Evolutionary conservation across 129 eudicot species (phyloP), one percentile per base, ranked within the genome.

Genomic region (Ambrosia artemisiifolia): DNA sequence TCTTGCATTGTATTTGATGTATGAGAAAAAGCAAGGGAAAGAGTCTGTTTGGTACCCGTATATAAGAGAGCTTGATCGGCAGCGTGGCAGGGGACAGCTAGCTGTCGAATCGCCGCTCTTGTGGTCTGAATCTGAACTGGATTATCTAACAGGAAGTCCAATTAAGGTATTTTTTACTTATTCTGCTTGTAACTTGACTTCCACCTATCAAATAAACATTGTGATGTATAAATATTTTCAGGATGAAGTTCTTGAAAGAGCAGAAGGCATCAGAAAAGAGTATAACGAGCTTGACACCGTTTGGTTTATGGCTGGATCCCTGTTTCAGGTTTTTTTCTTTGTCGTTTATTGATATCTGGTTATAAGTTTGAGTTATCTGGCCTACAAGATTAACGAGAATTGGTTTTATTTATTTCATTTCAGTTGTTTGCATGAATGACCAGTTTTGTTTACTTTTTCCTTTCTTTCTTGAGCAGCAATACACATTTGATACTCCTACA

Each of bases 291-390:
- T 94, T 75, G 99, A 94, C 73, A 94, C 99, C 1, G 96, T 94
- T 65, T 94, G 99, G 99, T 94, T 94, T 71, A 90, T 94, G 99
- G 99, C 99, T 76, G 99, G 99, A 53, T 94, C 99, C 18, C 79
- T 94, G 63, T 94, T 94, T 81, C 97, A 90, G 99, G 99, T 85
- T 43, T 67, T 67, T 72, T 38, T 7, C 6, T 62, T 62, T 40
- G 63, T 70, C 50, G 7, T n/a, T 78, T 50, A 11, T 11, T n/a
- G n/a, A 66, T 40, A 72, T 71, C 71, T 57, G 9, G 34, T 48
- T 40, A 33, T 67, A 64, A n/a, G 10, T 49, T 24, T 18, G 19
- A 34, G 70, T 28, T 46, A 34, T 33, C 19, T 73, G 50, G n/a
- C n/a, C 34, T 9, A 48, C 44, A 65, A 43, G 9, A 19, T 18